These are phyloP conservation scores for Ceratocystis huliohia DNA, from an alignment of 2,329 filamentous ascomycete genomes.

Conservation along the genomic window DNA sequence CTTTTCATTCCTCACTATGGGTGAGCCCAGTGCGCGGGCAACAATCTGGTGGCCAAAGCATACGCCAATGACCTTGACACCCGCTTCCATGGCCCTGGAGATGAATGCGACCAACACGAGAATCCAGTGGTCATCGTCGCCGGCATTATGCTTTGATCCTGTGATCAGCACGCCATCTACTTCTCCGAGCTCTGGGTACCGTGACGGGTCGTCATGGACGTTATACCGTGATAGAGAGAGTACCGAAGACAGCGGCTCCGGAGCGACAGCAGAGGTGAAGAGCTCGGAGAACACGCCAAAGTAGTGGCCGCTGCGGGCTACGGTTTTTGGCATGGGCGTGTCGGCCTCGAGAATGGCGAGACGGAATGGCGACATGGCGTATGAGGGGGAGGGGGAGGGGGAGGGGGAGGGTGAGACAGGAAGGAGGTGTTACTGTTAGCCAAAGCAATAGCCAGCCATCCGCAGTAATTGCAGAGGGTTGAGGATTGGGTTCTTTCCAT, in stretches of 20 bases:
- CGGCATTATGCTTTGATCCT: slow-evolving; percentile 62
- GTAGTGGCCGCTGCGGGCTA: slow-evolving; percentile 58
- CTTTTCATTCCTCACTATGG: slow-evolving; percentile 51
- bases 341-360: slow-evolving; percentile 86
- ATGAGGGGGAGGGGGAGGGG: no score
- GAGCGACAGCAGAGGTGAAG: slow-evolving; percentile 39
- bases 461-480: no score
- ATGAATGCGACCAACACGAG: slow-evolving; percentile 58
- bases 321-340: slow-evolving; percentile 53
- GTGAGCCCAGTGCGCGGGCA: slow-evolving; percentile 54
- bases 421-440: no score
- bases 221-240: slow-evolving; percentile 55
- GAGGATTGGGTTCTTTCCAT: no score
- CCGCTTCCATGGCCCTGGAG: slow-evolving; percentile 43
- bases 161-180: slow-evolving; percentile 76
- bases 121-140: slow-evolving; percentile 66
- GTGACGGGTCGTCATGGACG: slow-evolving; percentile 40
- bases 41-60: slow-evolving; percentile 86
- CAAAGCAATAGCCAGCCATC: no score
- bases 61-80: slow-evolving; percentile 61
- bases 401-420: no score
- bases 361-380: slow-evolving; percentile 44
- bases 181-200: slow-evolving; percentile 59
- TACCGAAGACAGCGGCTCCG: slow-evolving; percentile 32
- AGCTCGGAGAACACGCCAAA: slow-evolving; percentile 55